Evolutionary conservation across 2,329 filamentous ascomycete species (phyloP).

Genomic region (Ceratocystiopsis minuta): DNA sequence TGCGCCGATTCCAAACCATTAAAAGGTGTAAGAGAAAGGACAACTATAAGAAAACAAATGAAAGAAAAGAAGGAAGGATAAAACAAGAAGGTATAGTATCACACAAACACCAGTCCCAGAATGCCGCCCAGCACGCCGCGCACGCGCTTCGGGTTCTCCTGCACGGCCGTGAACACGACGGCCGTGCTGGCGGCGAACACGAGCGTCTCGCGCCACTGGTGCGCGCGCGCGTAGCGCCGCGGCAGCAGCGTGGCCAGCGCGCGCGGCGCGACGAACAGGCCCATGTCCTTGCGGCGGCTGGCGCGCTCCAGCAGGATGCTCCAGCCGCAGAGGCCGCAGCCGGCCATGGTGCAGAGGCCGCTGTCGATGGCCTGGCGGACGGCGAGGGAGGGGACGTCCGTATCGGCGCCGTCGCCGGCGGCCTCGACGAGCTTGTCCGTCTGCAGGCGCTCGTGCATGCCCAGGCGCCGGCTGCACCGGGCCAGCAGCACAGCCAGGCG

Average conservation of each 20-base stretch:
- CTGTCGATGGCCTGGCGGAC: slow-evolving; percentile 35
- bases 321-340: slow-evolving; percentile 64
- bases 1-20: no score
- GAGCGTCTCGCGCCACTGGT: slow-evolving; percentile 49
- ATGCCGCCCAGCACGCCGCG: slow-evolving; percentile 51
- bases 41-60: neutral
- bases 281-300: slow-evolving; percentile 52
- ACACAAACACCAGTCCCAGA: slow-evolving; percentile 24
- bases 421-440: no score
- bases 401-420: slow-evolving; percentile 24
- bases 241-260: slow-evolving; percentile 61
- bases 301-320: slow-evolving; percentile 57
- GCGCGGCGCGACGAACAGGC: slow-evolving; percentile 63
- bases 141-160: slow-evolving; percentile 44
- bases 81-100: neutral
- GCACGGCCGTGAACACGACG: slow-evolving; percentile 48
- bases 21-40: neutral
- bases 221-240: slow-evolving; percentile 41
- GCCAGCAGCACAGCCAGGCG: slow-evolving; percentile 19
- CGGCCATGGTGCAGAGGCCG: slow-evolving; percentile 51
- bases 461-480: no score
- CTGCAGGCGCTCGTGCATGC: no score
- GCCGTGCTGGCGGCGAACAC: slow-evolving; percentile 51
- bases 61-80: neutral
- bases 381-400: slow-evolving; percentile 22